A percentile compares a stretch with the other conserved stretches of the same genome.
These are phyloP conservation scores for Trichoderma harzianum DNA, from an alignment of 2,329 filamentous ascomycete species.

Conservation along the genomic window DNA sequence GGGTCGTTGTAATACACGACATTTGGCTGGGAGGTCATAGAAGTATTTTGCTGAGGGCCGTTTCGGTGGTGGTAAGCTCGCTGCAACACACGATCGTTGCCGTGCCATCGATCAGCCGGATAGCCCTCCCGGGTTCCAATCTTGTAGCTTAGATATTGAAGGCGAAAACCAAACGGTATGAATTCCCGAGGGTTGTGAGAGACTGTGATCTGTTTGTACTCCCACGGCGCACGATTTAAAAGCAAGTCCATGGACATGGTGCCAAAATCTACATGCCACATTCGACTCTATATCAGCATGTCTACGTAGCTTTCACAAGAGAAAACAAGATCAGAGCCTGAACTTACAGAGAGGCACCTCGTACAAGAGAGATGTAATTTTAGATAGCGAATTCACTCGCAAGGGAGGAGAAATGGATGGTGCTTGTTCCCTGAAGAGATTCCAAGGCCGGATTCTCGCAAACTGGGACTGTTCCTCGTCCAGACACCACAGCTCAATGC, in stretches of 20 bases:
- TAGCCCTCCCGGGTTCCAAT: background rate
- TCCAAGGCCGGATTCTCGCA: background rate
- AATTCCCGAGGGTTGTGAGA: background rate
- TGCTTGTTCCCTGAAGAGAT: background rate
- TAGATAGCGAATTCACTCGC: background rate
- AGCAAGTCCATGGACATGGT: background rate
- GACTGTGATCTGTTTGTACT: background rate
- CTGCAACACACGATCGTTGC: background rate
- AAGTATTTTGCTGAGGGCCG: background rate
- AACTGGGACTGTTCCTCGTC: background rate
- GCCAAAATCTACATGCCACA: background rate
- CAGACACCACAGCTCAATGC: background rate
- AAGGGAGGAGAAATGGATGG: background rate
- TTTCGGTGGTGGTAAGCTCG: background rate
- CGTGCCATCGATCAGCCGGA: background rate
- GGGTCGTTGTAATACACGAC: background rate
- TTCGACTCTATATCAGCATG: background rate
- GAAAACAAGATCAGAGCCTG: background rate
- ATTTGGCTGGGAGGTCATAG: background rate
- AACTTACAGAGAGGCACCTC: background rate
- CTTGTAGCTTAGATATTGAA: background rate
- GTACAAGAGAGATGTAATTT: background rate
- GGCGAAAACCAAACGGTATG: background rate
- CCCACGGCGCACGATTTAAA: background rate
- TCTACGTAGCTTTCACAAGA: background rate